Evolutionary conservation across 2,329 filamentous ascomycete genomes (phyloP).

Genomic region (Simplicillium aogashimaense): DNA sequence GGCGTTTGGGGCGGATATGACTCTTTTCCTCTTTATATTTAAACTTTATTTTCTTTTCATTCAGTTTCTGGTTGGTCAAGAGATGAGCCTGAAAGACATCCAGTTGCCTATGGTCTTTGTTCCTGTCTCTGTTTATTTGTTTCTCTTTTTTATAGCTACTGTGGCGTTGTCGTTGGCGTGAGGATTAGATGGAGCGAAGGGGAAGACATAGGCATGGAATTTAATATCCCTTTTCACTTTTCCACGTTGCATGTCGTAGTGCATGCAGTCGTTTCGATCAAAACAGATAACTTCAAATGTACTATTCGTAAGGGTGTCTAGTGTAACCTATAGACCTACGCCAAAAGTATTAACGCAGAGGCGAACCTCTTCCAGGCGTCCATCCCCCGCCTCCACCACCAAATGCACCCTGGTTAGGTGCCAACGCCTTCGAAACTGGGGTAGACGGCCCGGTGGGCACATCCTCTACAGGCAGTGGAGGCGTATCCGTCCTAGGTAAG

Average conservation of each 20-base stretch:
- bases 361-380: conserved; percentile 36
- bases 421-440: conserved; percentile 30
- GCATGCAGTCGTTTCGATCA: too few species aligned
- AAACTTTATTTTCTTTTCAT: conserved; percentile 1
- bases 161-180: too few species aligned
- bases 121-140: too few species aligned
- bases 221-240: too few species aligned
- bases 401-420: conserved; percentile 25
- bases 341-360: conserved; percentile 5
- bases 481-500: conserved; percentile 41
- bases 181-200: not conserved
- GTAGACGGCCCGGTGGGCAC: conserved; percentile 30
- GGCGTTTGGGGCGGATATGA: not conserved
- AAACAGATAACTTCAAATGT: not conserved
- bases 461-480: conserved; percentile 33
- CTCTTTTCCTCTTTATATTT: not conserved
- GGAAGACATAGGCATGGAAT: not conserved
- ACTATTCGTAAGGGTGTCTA: not conserved
- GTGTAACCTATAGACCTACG: too few species aligned
- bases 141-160: not conserved
- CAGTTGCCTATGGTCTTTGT: too few species aligned
- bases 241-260: too few species aligned
- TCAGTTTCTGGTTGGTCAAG: conserved; percentile 4
- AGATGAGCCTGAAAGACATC: conserved; percentile 4
- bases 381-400: conserved; percentile 25